Base-by-base conservation (phyloP, 371 early-diverging fungal species). In the Zancudomyces culisetae region DNA sequence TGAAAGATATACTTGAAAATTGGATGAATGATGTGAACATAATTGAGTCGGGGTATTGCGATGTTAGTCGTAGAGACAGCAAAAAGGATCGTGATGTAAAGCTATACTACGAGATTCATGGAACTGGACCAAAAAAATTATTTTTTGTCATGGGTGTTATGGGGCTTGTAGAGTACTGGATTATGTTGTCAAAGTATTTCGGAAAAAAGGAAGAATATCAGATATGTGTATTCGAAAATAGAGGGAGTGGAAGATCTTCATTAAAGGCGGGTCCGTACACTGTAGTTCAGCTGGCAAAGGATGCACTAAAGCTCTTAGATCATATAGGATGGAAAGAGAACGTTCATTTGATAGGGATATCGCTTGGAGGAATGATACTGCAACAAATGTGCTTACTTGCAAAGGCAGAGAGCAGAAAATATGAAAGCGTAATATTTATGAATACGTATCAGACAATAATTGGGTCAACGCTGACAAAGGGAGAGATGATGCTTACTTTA, bases 201-300 rank as follows among this genome's bases (percentile, higher is more conserved):
- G 74, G 75, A 3, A 28, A 50, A 18, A 70, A 66, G 24, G 72
- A 70, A 30, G 72, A 76, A 27, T 86, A 78, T 60, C 77, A 78
- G 15, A 72, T 81, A 1, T 74, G 83, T 51, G 72, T 84, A 15
- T 81, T 83, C 57, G 88, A 88, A 57, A 85, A 85, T 67, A 65
- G 86, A 52, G 88, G 86, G 24, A 72, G 75, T 51, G 86, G 88
- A 13, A 27, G 55, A n/a, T 60, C 62, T 1, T 75, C 76, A 39
- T 58, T 75, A 18, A 68, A 74, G 3, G 58, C 59, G 15, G 78
- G 79, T 1, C 63, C 76, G 0, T 77, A 70, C 55, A 78, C 75
- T 43, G 75, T 78, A 10, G 66, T 70, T 43, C 77, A 78, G 57
- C 71, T 85, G 78, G 85, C 86, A 1, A 21, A 54, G 12, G 88